Evolutionary conservation across 352 stramenopile species (phyloP), one percentile per base, ranked within the genome.

Genomic region (Peronosclerospora sorghi): DNA sequence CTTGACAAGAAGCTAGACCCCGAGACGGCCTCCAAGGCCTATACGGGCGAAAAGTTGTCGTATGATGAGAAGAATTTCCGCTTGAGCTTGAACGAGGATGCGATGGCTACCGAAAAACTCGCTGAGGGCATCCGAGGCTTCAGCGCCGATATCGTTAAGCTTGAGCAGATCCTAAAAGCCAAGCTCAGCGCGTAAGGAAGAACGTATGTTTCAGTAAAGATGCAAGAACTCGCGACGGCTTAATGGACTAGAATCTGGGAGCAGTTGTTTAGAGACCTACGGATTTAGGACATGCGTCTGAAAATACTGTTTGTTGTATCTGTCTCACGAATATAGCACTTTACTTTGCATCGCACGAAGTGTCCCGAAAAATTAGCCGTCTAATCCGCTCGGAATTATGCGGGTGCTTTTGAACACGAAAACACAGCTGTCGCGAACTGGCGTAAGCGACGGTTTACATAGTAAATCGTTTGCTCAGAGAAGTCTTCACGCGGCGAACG

Each of bases 71-170:
- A 92, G 54, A 77, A 74, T 10, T 99, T 99, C 77, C 89, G 96
- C 49, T 91, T 96, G 80, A 96, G 90, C 71, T 79, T 99, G 70
- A 99, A 99, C 74, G 86, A 95, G 47, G 95, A 99, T 69, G 68
- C 73, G 23, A 98, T 98, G 84, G 95, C 93, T 35, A 97, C 81
- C 19, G 94, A 98, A 51, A 98, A 98, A 77, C 81, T 99, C 18
- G 68, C 84, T 8, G 95, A 99, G 66, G 96, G 95, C 19, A 98
- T 99, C 65, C 84, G 90, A 51, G 86, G 87, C 38, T 99, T 99
- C 63, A 87, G 86, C 43, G 81, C 72, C 12, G 96, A 99, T 72
- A 97, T 98, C 47, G 79, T 97, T 45, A 98, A 98, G 74, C 83
- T 99, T 19, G 95, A 99, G 76, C 76, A 89, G 27, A 97, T 98